A percentile compares a stretch with the other conserved stretches of the same genome.
phyloP scores from a whole-genome alignment of 805 yeast species.

The Blastobotrys chiropterorum region DNA sequence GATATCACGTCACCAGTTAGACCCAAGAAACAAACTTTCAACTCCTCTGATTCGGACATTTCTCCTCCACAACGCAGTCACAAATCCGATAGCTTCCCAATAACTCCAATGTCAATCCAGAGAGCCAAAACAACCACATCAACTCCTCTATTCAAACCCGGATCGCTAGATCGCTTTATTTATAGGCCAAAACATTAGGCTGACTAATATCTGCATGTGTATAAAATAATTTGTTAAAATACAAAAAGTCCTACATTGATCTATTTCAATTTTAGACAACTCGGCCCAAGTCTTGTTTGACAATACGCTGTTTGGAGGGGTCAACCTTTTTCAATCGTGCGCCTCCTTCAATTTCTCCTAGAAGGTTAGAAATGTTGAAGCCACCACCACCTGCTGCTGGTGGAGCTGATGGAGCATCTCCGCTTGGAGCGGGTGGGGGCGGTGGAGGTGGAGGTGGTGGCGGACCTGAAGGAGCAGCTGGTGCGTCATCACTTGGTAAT shows the following conservation, averaged over 20 bases:
- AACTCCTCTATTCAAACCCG: neutral
- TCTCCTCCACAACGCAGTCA: too few species aligned
- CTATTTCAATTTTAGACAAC: constrained; percentile 26
- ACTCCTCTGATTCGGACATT: too few species aligned
- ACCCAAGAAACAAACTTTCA: too few species aligned
- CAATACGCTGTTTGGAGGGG: constrained; percentile 24
- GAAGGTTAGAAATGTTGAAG: constrained; percentile 25
- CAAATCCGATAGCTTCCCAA: too few species aligned
- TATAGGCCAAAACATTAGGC: neutral
- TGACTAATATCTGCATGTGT: neutral
- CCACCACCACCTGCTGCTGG: constrained; percentile 28
- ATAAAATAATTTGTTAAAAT: neutral
- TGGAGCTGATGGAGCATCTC: constrained; percentile 33
- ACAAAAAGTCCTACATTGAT: too few species aligned
- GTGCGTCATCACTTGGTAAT: too few species aligned
- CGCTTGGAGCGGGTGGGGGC: constrained; percentile 32
- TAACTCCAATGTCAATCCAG: too few species aligned
- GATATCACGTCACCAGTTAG: too few species aligned
- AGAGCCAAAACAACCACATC: too few species aligned
- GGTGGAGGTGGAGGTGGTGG: constrained; percentile 40
- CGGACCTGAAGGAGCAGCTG: constrained; percentile 35
- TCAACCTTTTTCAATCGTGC: constrained; percentile 27
- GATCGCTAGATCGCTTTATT: neutral
- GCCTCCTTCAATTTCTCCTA: constrained; percentile 33
- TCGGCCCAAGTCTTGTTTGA: constrained; percentile 23